A percentile compares a stretch with the other conserved stretches of the same genome.
These are phyloP conservation scores for Trichoderma guizhouense DNA, from an alignment of 2,329 filamentous ascomycete genomes.

Conservation along the genomic window DNA sequence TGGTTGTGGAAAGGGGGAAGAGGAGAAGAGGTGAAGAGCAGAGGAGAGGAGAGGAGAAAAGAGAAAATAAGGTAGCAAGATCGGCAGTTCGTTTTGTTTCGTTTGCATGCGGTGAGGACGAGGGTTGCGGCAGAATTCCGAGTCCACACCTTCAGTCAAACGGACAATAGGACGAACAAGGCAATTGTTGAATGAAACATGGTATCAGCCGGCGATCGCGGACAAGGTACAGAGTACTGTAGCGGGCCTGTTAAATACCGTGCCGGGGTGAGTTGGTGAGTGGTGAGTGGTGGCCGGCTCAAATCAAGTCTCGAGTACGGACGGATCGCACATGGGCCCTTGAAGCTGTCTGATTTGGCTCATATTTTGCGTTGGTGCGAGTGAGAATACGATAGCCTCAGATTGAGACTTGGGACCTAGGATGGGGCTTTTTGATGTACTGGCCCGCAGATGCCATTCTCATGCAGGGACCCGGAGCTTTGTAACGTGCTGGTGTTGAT, in stretches of 20 bases:
- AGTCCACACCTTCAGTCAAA: background rate
- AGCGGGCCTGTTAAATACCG: background rate
- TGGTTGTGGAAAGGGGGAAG: background rate
- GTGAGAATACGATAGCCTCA: background rate
- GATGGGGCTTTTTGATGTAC: background rate
- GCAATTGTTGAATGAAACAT: background rate
- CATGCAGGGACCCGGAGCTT: background rate
- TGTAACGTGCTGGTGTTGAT: background rate
- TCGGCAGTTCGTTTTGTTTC: background rate
- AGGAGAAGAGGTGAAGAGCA: background rate
- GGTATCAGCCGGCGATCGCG: background rate
- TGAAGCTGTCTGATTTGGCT: background rate
- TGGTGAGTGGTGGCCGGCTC: background rate
- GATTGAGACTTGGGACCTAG: background rate
- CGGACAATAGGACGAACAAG: background rate
- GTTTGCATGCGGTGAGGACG: conserved; percentile 9
- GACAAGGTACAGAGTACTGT: background rate
- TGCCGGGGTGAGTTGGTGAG: background rate
- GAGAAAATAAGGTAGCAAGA: background rate
- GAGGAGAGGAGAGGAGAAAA: background rate
- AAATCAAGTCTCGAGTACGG: background rate
- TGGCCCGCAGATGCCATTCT: background rate
- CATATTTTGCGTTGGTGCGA: background rate
- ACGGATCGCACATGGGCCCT: background rate
- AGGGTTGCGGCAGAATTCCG: conserved; percentile 7